Percentiles rank a stretch among this genome's conserved stretches.
These are phyloP conservation scores for Cylindrotheca closterium DNA, from an alignment of 108 stramenopile genomes.

Conservation along the genomic window DNA sequence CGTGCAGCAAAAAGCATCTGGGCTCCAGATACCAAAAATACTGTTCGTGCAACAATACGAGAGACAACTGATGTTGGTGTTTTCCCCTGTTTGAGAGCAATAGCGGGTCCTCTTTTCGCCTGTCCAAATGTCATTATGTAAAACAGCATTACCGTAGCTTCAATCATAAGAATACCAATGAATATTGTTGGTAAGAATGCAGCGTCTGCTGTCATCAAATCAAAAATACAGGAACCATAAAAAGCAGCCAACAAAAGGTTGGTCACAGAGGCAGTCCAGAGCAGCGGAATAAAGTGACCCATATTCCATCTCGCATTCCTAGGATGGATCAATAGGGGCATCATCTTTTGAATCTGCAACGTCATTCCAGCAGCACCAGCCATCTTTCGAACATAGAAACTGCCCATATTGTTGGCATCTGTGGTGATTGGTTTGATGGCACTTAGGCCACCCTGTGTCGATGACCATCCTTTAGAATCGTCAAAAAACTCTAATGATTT, in stretches of 20 bases:
- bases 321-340: conserved; percentile 78
- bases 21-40: conserved; percentile 55
- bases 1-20: conserved; percentile 61
- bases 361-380: conserved; percentile 69
- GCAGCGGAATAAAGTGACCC: conserved; percentile 74
- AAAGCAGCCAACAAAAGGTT: conserved; percentile 55
- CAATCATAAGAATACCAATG: conserved; percentile 51
- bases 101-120: conserved; percentile 33
- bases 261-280: conserved; percentile 50
- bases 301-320: conserved; percentile 66
- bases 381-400: conserved; percentile 80
- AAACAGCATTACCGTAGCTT: conserved; percentile 58
- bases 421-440: conserved; percentile 68
- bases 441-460: conserved; percentile 80
- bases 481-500: conserved; percentile 76
- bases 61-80: conserved; percentile 62
- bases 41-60: conserved; percentile 72
- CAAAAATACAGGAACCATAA: conserved; percentile 53
- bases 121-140: conserved; percentile 34
- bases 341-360: conserved; percentile 76
- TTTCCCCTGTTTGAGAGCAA: conserved; percentile 50
- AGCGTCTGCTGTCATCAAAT: conserved; percentile 61
- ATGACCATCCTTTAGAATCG: conserved; percentile 80
- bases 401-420: conserved; percentile 90
- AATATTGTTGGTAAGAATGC: conserved; percentile 44